Evolutionary conservation across 257 asterid species (phyloP), one percentile per base, ranked within the genome.

Genomic region (Plantago ovata): DNA sequence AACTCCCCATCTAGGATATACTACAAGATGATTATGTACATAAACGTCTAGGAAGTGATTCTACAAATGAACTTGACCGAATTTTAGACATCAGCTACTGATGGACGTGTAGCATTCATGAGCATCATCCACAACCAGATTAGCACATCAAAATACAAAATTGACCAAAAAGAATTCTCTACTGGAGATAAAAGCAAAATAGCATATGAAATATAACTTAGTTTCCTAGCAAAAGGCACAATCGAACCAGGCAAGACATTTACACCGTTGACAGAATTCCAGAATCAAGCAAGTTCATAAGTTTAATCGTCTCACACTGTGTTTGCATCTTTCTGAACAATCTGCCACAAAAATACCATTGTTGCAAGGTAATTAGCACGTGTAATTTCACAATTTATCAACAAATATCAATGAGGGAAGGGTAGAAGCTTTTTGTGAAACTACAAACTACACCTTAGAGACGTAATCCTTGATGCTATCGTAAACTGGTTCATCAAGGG

Each of bases 401-500:
- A n/a, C n/a, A n/a, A n/a, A n/a, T n/a, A n/a, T n/a, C n/a, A n/a
- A n/a, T n/a, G n/a, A n/a, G n/a, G n/a, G n/a, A n/a, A n/a, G n/a
- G n/a, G n/a, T n/a, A n/a, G n/a, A n/a, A n/a, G n/a, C n/a, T n/a
- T n/a, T n/a, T n/a, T n/a, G n/a, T n/a, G n/a, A 49, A 24, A 24
- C 32, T n/a, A n/a, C n/a, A n/a, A n/a, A n/a, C n/a, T 9, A 24
- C 69, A 87, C 98, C 97, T 88, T 78, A 55, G 75, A 23, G 21
- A 84, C 69, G 46, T 74, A 77, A 47, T 82, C 94, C 68, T 86
- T 88, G 67, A 86, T 61, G 60, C 73, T 74, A 28, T 77, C 78
- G 64, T 72, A 40, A 53, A 81, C 28, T 21, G 76, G 65, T 53
- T 62, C 81, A 69, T 93, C 91, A 58, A 84, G 78, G 54, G 95